A percentile compares a stretch with the other conserved stretches of the same genome.
Conservation (phyloP, 2,329 filamentous ascomycete species). For the Phialophora tarda region DNA sequence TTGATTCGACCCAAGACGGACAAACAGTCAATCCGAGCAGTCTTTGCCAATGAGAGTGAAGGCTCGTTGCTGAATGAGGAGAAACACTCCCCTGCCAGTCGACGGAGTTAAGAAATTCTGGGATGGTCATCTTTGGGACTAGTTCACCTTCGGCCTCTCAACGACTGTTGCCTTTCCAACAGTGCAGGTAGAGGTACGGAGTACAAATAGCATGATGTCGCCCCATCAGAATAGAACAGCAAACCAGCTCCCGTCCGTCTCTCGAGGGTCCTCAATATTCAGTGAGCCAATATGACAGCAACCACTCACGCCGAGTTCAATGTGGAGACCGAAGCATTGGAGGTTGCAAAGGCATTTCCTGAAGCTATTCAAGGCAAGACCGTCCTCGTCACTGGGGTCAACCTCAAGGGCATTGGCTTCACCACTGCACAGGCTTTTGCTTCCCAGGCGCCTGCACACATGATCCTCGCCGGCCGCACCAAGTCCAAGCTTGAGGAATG, state of each 20-base stretch:
- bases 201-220: constrained; percentile 4
- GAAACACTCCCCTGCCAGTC: background rate
- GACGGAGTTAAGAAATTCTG: constrained; percentile 13
- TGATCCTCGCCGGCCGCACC: constrained; percentile 52
- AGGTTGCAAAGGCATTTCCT: constrained; percentile 38
- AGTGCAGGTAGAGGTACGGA: background rate
- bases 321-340: constrained; percentile 24
- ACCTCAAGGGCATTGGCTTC: constrained; percentile 47
- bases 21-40: background rate
- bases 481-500: constrained; percentile 44
- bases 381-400: constrained; percentile 51
- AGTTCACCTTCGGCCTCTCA: background rate
- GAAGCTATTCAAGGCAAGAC: constrained; percentile 40
- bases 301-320: constrained; percentile 24
- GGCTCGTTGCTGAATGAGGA: background rate
- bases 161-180: background rate
- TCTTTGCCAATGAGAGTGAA: background rate
- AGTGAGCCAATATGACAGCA: constrained; percentile 21
- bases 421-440: constrained; percentile 44
- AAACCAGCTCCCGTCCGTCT: background rate
- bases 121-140: background rate
- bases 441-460: constrained; percentile 42
- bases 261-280: background rate
- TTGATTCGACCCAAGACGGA: background rate
- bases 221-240: background rate